Conservation (phyloP, 345 rosid genomes). For the Bruguiera sexangula region DNA sequence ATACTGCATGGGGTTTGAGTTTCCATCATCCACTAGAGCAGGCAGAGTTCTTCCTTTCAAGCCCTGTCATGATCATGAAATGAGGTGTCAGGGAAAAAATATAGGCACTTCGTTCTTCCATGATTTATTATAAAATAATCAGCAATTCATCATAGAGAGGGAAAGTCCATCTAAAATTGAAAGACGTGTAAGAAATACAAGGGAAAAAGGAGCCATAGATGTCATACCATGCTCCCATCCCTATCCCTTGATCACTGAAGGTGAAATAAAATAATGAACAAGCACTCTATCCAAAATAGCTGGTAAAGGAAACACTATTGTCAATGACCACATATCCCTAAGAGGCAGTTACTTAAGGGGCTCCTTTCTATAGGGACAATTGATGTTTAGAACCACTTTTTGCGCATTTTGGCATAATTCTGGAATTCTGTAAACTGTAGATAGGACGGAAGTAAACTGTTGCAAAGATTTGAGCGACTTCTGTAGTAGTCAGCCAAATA, state of each 20-base stretch:
- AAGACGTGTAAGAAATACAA: too few species aligned
- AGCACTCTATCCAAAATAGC: too few species aligned
- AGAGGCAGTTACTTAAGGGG: neutral
- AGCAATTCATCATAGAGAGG: too few species aligned
- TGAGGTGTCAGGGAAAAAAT: neutral
- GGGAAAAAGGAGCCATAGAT: too few species aligned
- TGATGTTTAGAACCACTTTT: neutral
- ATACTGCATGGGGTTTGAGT: conserved; percentile 25
- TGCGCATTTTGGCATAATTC: neutral
- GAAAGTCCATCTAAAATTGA: too few species aligned
- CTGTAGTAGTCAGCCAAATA: neutral
- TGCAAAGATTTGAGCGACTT: neutral
- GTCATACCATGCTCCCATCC: too few species aligned
- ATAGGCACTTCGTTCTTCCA: neutral
- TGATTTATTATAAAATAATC: neutral
- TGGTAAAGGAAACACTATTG: neutral
- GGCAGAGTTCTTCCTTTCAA: conserved; percentile 44
- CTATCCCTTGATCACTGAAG: too few species aligned
- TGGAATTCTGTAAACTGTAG: neutral
- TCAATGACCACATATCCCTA: neutral
- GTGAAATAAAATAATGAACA: too few species aligned
- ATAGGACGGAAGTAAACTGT: neutral
- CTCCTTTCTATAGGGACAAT: neutral
- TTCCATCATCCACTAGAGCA: conserved; percentile 29
- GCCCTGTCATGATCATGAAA: conserved; percentile 34